Base-by-base conservation (phyloP, 139 green algal genomes). In the Coelastrella sp. region DNA sequence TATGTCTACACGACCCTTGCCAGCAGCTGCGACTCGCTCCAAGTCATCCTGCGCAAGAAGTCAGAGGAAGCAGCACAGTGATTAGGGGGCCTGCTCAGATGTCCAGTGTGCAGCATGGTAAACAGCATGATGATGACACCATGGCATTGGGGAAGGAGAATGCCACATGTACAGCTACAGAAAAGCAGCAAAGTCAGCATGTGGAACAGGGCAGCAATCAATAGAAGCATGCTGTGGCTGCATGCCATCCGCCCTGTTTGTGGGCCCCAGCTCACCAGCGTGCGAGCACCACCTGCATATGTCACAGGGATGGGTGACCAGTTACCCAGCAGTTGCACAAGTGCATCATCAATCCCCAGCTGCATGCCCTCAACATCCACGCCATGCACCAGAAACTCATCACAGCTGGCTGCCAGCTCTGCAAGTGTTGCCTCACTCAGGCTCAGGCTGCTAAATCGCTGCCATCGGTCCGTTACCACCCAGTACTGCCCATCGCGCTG, bases 311-410 rank as follows among this genome's bases (percentile, higher is more conserved):
- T 93, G 27, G 96, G 96, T 8, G 91, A 95, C 72, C 89, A 95
- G 49, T 49, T 56, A 6, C 95, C 96, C 75, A 99, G 94, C 87
- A 98, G 92, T 35, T 91, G n/a, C 60, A 99, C 97, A 49, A 99
- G 95, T 84, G 98, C 94, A 65, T 98, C 96, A 88, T 99, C 98
- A 25, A 99, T 97, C 49, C 98, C 98, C 75, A 98, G 93, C 94
- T 99, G 95, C 96, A 97, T 99, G 87, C 98, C 98, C 93, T 99
- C 98, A 72, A 99, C 97, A 89, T 99, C 98, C 56, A 99, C 98
- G 1, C 97, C 98, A 92, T 99, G 98, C 59, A 99, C 98, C 88
- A 99, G 92, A 85, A 99, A 99, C 95, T 99, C 98, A 82, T 97
- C 95, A 87, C 96, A 98, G 84, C 88, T 96, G 49, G 90, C 73